Evolutionary conservation across 257 asterid species (phyloP).

Genomic region (Fraxinus americana): DNA sequence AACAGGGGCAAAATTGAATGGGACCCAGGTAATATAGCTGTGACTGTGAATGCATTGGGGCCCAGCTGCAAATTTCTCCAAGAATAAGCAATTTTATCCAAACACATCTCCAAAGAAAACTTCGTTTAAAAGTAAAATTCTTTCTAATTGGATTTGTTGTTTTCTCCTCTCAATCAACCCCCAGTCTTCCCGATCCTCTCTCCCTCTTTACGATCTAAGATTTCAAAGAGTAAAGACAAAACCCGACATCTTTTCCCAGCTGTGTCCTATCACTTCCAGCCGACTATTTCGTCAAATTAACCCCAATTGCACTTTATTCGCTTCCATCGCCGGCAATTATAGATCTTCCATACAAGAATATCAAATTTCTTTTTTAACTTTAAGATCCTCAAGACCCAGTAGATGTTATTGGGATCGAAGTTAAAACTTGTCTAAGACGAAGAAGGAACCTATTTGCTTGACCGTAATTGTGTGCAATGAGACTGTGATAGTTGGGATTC

Average conservation of each 20-base stretch:
- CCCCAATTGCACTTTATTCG: constrained; percentile 10
- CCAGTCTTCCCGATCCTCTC: neutral
- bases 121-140: neutral
- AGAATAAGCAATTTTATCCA: neutral
- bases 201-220: neutral
- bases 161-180: neutral
- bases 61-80: neutral
- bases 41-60: neutral
- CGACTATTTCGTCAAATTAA: constrained; percentile 13
- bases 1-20: neutral
- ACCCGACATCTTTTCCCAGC: constrained; percentile 22
- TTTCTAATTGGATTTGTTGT: neutral
- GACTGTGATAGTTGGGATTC: constrained; percentile 23
- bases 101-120: too few species aligned
- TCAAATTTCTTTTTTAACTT: neutral
- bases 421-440: neutral
- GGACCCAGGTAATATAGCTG: neutral
- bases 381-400: constrained; percentile 31
- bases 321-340: constrained; percentile 34
- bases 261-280: constrained; percentile 32
- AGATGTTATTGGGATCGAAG: constrained; percentile 22
- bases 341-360: constrained; percentile 23
- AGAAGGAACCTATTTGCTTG: constrained; percentile 9
- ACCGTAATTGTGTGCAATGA: constrained; percentile 14
- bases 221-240: neutral